Base-by-base conservation (phyloP, 208 protist genomes). In the Leishmania guyanensis region DNA sequence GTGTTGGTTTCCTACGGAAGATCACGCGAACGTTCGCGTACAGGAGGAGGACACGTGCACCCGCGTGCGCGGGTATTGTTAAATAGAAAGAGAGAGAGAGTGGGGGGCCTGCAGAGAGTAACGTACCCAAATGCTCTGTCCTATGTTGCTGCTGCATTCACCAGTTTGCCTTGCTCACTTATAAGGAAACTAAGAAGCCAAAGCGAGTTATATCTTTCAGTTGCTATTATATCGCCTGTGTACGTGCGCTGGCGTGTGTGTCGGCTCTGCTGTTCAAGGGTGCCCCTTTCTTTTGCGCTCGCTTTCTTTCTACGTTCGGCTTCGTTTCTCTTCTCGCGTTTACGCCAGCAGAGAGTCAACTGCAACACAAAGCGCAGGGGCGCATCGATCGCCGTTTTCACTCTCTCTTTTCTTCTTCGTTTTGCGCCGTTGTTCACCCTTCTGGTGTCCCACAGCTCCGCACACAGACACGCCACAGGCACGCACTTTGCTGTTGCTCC, bases 341-440 rank as follows among this genome's bases (percentile, higher is more conserved):
- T 12, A 62, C n/a, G 56, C 56, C 56, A n/a, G 14, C 22, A n/a
- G 56, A n/a, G 56, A 10, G 2, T 4, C 64, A 69, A 69, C 29
- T 39, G 8, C 64, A 16, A 69, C 64, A 43, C 2, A 16, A 10
- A 69, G n/a, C 56, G 5, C 56, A 10, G 6, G 6, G 56, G 20
- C 56, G 56, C 56, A n/a, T 62, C 22, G 56, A 62, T 62, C 14
- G 50, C 14, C 2, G 14, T 16, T 43, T 43, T 72, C 66, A 0
- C 77, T 75, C 76, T 76, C 64, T 75, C 79, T 76, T 68, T 77
- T 39, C 29, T 80, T 46, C 22, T 66, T 39, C 29, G 3, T 66
- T 66, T 33, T 39, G 36, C 36, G 36, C 36, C 22, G 22, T 33
- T 64, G 17, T 66, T 29, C 2, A 4, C 9, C 62, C 29, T 5